Evolutionary conservation across 169 alveolate genomes (phyloP).

Genomic region (Cryptosporidium andersoni): DNA sequence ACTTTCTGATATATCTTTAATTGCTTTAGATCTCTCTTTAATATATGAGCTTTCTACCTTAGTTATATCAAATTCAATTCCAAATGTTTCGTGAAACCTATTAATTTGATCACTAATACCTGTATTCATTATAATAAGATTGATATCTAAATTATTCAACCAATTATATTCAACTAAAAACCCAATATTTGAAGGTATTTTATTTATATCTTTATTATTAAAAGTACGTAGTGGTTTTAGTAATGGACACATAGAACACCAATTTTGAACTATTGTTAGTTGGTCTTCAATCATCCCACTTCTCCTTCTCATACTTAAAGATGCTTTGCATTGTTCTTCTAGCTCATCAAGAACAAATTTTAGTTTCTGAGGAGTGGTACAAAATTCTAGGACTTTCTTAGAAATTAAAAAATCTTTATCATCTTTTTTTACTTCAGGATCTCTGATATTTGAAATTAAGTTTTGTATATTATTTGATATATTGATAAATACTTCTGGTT

Average conservation of each 20-base stretch:
- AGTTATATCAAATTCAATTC: background rate
- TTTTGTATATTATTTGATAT: constrained; percentile 18
- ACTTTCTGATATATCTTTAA: background rate
- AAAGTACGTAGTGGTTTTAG: background rate
- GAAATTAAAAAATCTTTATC: no score
- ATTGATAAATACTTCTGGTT: background rate
- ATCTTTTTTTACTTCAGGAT: background rate
- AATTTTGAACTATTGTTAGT: constrained; percentile 14
- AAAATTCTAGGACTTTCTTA: background rate
- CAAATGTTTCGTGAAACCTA: constrained; percentile 1
- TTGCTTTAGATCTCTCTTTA: no score
- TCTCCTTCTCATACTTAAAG: constrained; percentile 12
- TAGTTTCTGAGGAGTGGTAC: background rate
- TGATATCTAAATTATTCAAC: background rate
- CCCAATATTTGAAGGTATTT: constrained; percentile 32
- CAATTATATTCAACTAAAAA: constrained; percentile 34
- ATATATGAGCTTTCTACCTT: background rate
- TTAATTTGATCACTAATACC: background rate
- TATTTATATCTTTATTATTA: background rate
- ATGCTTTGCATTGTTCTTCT: background rate
- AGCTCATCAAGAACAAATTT: constrained; percentile 52
- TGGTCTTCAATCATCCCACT: constrained; percentile 50
- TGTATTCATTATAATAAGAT: background rate
- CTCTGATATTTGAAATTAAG: background rate
- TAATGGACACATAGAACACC: constrained; percentile 18